Conservation (phyloP, 345 rosid genomes). For the Bruguiera gymnorhiza region DNA sequence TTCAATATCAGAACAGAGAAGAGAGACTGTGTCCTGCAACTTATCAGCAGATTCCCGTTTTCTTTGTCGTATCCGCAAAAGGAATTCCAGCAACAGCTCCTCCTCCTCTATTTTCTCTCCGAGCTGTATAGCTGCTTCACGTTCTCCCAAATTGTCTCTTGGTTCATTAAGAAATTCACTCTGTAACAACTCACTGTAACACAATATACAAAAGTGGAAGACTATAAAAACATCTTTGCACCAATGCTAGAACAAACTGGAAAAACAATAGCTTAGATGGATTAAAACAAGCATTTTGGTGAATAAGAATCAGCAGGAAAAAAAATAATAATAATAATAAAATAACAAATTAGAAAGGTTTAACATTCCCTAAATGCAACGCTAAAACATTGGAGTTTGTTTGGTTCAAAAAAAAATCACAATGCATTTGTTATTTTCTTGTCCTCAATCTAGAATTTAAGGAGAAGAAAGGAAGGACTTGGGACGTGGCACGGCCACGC, state of each 20-base stretch:
- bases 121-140: conserved; percentile 78
- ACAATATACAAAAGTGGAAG: not conserved
- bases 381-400: not conserved
- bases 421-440: too few species aligned
- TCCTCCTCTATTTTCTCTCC: conserved; percentile 78
- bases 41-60: conserved; percentile 72
- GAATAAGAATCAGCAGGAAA: not conserved
- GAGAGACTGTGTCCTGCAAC: conserved; percentile 62
- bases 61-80: conserved; percentile 58
- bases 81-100: conserved; percentile 86
- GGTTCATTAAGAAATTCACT: conserved; percentile 83
- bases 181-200: conserved; percentile 70
- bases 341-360: not conserved
- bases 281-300: not conserved
- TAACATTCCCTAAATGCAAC: not conserved
- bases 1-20: conserved; percentile 77
- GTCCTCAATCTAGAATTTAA: too few species aligned
- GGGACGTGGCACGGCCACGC: too few species aligned
- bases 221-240: not conserved
- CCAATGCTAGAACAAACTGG: not conserved
- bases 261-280: too few species aligned
- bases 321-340: not conserved
- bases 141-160: conserved; percentile 69
- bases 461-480: too few species aligned
- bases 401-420: too few species aligned